A percentile compares a stretch with the other conserved stretches of the same genome.
Conservation (phyloP, 208 protist species). For the Leishmania martiniquensis region DNA sequence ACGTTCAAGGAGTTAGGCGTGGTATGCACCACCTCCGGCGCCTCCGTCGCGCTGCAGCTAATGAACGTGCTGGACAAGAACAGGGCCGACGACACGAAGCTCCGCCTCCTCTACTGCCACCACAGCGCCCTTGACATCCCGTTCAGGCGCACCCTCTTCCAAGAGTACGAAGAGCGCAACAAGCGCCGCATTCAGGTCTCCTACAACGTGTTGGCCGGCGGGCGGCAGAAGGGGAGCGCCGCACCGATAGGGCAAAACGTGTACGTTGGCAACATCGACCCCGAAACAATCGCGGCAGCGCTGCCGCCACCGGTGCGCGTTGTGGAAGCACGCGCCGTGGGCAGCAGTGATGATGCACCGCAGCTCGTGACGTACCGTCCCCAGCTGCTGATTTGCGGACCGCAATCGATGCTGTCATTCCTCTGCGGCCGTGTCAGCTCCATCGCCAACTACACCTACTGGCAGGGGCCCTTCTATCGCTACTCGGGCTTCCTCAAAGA, state of each 20-base stretch:
- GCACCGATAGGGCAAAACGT: constrained; percentile 44
- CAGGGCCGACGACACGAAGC: constrained; percentile 43
- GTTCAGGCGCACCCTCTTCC: constrained; percentile 63
- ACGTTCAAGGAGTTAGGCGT: constrained; percentile 66
- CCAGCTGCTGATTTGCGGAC: constrained; percentile 77
- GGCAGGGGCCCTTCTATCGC: constrained; percentile 73
- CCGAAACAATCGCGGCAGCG: constrained; percentile 46
- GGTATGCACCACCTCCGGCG: constrained; percentile 76
- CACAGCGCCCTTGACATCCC: constrained; percentile 54
- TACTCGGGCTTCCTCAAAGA: constrained; percentile 84
- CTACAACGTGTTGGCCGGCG: constrained; percentile 70
- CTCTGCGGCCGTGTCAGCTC: constrained; percentile 77
- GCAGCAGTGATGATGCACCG: not conserved
- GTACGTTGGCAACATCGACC: constrained; percentile 79
- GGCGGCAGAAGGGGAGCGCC: constrained; percentile 13
- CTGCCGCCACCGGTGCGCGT: constrained; percentile 48
- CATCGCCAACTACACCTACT: constrained; percentile 70
- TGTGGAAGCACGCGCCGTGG: not conserved
- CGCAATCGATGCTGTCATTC: constrained; percentile 71
- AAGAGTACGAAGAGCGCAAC: constrained; percentile 36
- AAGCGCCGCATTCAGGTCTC: constrained; percentile 43
- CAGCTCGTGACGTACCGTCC: constrained; percentile 37
- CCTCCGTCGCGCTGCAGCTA: constrained; percentile 82
- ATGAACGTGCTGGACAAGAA: constrained; percentile 76
- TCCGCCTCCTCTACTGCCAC: constrained; percentile 80